Conservation (phyloP, 257 asterid species). For the Solanum ossicruentum region DNA sequence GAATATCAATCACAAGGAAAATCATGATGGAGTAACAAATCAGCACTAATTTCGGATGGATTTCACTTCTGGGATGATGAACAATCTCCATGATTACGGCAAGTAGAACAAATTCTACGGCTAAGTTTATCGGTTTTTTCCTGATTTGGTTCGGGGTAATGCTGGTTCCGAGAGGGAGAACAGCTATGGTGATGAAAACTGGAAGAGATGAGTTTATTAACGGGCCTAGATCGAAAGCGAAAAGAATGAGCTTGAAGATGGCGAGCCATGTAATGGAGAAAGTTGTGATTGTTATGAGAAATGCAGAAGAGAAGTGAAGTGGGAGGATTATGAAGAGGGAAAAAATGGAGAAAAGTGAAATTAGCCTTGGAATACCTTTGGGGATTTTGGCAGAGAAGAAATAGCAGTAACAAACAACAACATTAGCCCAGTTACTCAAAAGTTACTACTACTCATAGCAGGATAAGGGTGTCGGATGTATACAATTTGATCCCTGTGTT, state of each 20-base stretch:
- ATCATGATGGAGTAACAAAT: not conserved
- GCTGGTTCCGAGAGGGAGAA: conserved; percentile 40
- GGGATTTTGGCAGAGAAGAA: conserved; percentile 27
- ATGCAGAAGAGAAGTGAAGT: conserved; percentile 25
- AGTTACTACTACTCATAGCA: no score
- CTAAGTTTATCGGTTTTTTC: not conserved
- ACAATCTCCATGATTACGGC: not conserved
- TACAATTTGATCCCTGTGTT: no score
- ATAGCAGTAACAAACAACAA: conserved; percentile 32
- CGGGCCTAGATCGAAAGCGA: conserved; percentile 42
- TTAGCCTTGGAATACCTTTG: conserved; percentile 3
- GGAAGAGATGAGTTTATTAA: conserved; percentile 12
- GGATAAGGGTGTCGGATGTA: no score
- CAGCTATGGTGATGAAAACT: conserved; percentile 36
- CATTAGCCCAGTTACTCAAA: no score
- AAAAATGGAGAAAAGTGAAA: conserved; percentile 9
- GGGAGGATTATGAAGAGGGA: conserved; percentile 6
- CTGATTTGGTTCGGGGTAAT: not conserved
- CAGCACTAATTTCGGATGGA: conserved; percentile 10
- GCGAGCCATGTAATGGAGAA: conserved; percentile 63
- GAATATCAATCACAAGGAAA: conserved; percentile 1
- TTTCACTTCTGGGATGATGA: not conserved
- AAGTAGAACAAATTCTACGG: not conserved
- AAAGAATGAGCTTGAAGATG: conserved; percentile 65
- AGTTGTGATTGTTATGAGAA: conserved; percentile 8